These are phyloP conservation scores for Cadophora gregata DNA, from an alignment of 2,329 filamentous ascomycete genomes.

Conservation along the genomic window DNA sequence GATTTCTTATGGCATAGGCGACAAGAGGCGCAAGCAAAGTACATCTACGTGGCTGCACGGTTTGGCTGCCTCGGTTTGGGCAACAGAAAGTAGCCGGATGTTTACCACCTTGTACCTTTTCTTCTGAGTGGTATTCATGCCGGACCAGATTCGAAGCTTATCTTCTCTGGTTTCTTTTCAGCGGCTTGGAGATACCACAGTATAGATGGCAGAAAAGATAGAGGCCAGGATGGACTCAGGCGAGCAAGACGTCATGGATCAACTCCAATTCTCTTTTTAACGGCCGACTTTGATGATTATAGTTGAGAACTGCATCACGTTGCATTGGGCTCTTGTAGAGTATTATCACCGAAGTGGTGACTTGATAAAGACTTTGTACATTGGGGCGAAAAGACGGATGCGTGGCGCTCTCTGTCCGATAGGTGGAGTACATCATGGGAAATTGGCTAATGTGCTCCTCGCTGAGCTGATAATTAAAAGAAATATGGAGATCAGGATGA, in stretches of 20 bases:
- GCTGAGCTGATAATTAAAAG: background rate
- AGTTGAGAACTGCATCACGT: background rate
- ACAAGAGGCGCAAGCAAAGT: slow-evolving; percentile 30
- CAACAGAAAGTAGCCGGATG: slow-evolving; percentile 7
- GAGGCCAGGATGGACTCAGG: slow-evolving; percentile 18
- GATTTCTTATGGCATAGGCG: slow-evolving; percentile 24
- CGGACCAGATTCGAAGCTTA: background rate
- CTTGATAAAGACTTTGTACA: background rate
- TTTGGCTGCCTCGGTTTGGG: slow-evolving; percentile 26
- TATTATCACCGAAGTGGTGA: background rate
- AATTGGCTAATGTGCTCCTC: background rate
- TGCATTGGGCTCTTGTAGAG: slow-evolving; percentile 3
- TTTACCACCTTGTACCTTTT: background rate
- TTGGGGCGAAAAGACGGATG: background rate
- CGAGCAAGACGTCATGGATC: slow-evolving; percentile 16
- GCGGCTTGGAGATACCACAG: slow-evolving; percentile 15
- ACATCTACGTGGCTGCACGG: slow-evolving; percentile 22
- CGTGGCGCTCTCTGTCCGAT: background rate
- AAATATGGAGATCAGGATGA: background rate
- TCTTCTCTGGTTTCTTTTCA: background rate
- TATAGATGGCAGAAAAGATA: slow-evolving; percentile 21
- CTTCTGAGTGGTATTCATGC: slow-evolving; percentile 9
- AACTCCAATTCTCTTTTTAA: background rate
- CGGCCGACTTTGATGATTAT: slow-evolving; percentile 11
- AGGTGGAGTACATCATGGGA: background rate